Base-by-base conservation (phyloP, 2,329 filamentous ascomycete species). In the Neopestalotiopsis sp. region DNA sequence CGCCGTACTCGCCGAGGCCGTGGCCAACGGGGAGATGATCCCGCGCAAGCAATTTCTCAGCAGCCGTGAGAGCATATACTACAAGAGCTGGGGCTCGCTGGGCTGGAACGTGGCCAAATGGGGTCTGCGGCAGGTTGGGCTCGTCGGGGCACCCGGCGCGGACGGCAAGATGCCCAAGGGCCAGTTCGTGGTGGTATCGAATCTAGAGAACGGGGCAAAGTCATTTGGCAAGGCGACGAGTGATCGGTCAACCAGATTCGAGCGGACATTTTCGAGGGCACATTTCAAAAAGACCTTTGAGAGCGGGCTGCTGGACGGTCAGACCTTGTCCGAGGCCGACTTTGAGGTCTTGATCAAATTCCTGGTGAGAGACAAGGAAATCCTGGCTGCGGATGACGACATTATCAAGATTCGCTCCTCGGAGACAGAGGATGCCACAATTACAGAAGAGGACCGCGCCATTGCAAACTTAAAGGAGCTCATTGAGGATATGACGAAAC, bases 381-480 rank as follows among this genome's bases (percentile, higher is more conserved):
- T 85, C 52, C 81, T 90, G 42, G 84, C 81, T 64, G 90, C 85
- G 74, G 90, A 94, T 75, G 89, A 88, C 4, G 81, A 89, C 72
- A 93, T 90, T 0, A 86, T 99, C 73, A 95, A 93, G 77, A 91
- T 98, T 78, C 91, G 89, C 74, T 80, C 81, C 0, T 78, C 86
- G 0, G 83, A 84, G 3, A 74, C 73, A 6, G 69, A 75, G 3
- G 80, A 82, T 59, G 69, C 76, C 0, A 74, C 74, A 0, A 91
- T 98, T 72, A 93, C 92, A 0, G 84, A 90, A 68, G 92, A 97
- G 74, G 96, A 99, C 81, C 84, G 85, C 4, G 92, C 93, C 0
- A 93, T 98, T 71, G 94, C 94, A 1, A 92, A 92, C 20, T 88
- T 99, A 10, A 95, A 95, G 75, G 89, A 92, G 32, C 86, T 97